A percentile compares a stretch with the other conserved stretches of the same genome.
These are phyloP conservation scores for Metschnikowia kunwiensis DNA, from an alignment of 805 yeast species.

Conservation along the genomic window DNA sequence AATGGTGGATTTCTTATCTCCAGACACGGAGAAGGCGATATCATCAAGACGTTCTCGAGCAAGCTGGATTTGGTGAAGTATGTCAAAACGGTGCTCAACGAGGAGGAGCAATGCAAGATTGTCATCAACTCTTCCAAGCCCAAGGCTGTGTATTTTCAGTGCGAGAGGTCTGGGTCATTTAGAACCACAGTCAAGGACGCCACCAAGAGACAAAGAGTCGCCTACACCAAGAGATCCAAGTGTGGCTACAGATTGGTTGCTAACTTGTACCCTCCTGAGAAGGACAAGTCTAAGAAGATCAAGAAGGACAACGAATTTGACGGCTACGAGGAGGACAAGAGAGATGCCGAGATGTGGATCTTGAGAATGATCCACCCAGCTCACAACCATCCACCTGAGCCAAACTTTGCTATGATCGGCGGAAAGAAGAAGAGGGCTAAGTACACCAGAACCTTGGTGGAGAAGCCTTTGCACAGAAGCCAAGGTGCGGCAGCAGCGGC, in stretches of 20 bases:
- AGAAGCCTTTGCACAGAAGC: constrained; percentile 39
- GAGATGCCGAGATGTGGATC: constrained; percentile 42
- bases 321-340: constrained; percentile 19
- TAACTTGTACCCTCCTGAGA: constrained; percentile 41
- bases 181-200: constrained; percentile 47
- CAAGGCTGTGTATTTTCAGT: constrained; percentile 47
- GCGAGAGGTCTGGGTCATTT: constrained; percentile 44
- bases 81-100: constrained; percentile 39
- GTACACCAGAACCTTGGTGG: constrained; percentile 41
- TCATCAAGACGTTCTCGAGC: constrained; percentile 22
- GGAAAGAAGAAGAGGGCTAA: constrained; percentile 39
- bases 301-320: constrained; percentile 27
- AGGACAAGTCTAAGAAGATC: constrained; percentile 36
- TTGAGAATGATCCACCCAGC: constrained; percentile 46
- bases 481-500: constrained; percentile 21
- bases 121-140: constrained; percentile 47
- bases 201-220: constrained; percentile 44
- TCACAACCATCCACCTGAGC: constrained; percentile 46
- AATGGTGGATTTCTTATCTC: constrained; percentile 20
- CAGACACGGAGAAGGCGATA: constrained; percentile 22
- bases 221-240: constrained; percentile 45
- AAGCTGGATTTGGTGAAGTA: constrained; percentile 26
- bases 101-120: constrained; percentile 38
- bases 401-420: constrained; percentile 24
- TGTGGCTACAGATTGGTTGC: constrained; percentile 44